phyloP scores from a whole-genome alignment of 257 asterid genomes.

The Anisodus tanguticus region DNA sequence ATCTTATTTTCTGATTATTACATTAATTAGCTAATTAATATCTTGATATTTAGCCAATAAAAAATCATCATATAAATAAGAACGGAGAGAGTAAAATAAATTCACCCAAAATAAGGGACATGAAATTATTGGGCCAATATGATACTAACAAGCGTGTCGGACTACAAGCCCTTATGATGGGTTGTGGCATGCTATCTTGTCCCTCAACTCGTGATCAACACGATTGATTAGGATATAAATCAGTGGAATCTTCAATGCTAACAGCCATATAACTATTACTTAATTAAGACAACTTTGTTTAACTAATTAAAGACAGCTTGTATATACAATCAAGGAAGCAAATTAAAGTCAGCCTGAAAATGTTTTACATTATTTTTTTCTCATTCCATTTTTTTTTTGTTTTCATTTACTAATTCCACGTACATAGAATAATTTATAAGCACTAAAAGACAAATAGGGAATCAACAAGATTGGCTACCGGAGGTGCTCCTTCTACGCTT shows the following conservation, averaged over 20 bases:
- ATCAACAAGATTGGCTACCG: slow-evolving; percentile 59
- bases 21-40: not conserved
- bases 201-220: slow-evolving; percentile 26
- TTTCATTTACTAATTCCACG: slow-evolving; percentile 20
- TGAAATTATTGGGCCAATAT: not conserved
- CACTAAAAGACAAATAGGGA: slow-evolving; percentile 48
- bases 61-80: not conserved
- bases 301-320: slow-evolving; percentile 35
- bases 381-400: not conserved
- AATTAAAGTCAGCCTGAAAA: slow-evolving; percentile 32
- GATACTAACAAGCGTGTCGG: slow-evolving; percentile 25
- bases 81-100: not conserved
- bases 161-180: slow-evolving; percentile 5
- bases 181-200: slow-evolving; percentile 17
- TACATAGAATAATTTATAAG: slow-evolving; percentile 30
- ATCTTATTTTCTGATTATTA: not conserved
- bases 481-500: slow-evolving; percentile 74
- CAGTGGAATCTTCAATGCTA: slow-evolving; percentile 21
- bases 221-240: slow-evolving; percentile 17
- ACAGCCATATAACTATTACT: slow-evolving; percentile 17
- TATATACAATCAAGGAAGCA: slow-evolving; percentile 36
- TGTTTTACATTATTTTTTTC: not conserved
- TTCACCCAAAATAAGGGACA: not conserved
- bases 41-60: not conserved
- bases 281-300: slow-evolving; percentile 24